Evolutionary conservation across 2,329 filamentous ascomycete genomes (phyloP).

Genomic region (Gaeumannomyces tritici): DNA sequence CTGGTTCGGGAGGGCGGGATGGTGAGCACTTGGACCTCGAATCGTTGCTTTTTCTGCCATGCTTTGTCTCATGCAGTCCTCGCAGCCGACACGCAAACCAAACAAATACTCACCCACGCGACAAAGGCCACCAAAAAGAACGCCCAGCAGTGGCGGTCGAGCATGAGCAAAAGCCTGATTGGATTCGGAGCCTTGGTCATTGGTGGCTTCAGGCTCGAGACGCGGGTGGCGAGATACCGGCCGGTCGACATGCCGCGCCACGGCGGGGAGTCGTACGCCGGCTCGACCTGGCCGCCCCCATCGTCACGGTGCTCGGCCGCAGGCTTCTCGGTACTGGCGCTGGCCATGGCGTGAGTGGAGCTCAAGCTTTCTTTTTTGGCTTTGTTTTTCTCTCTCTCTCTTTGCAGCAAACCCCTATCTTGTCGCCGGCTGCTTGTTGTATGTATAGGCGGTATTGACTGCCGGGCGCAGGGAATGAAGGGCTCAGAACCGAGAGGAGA

Average conservation of each 20-base stretch:
- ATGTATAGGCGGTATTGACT: too few relatives aligned
- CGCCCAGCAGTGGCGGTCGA: slow-evolving; percentile 41
- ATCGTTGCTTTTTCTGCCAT: neutral
- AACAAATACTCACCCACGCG: slow-evolving; percentile 37
- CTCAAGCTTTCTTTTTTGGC: too few relatives aligned
- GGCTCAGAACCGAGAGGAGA: too few relatives aligned
- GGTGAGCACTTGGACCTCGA: too few relatives aligned
- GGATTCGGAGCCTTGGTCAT: slow-evolving; percentile 46
- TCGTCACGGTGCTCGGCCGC: slow-evolving; percentile 1
- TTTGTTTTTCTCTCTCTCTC: too few relatives aligned
- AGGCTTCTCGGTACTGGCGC: slow-evolving; percentile 11
- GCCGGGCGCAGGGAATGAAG: too few relatives aligned
- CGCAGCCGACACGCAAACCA: neutral
- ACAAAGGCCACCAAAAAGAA: slow-evolving; percentile 45
- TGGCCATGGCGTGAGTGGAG: too few relatives aligned
- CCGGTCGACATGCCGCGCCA: slow-evolving; percentile 38
- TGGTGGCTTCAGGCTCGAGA: slow-evolving; percentile 45
- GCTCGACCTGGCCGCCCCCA: neutral
- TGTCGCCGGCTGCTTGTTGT: too few relatives aligned
- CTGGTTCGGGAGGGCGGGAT: neutral
- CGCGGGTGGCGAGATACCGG: slow-evolving; percentile 39
- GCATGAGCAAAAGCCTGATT: slow-evolving; percentile 34
- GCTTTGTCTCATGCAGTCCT: neutral
- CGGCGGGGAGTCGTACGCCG: slow-evolving; percentile 24
- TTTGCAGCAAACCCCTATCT: too few relatives aligned